Conservation (phyloP, 148 eudicot genomes). For the Rhododendron ovatum region DNA sequence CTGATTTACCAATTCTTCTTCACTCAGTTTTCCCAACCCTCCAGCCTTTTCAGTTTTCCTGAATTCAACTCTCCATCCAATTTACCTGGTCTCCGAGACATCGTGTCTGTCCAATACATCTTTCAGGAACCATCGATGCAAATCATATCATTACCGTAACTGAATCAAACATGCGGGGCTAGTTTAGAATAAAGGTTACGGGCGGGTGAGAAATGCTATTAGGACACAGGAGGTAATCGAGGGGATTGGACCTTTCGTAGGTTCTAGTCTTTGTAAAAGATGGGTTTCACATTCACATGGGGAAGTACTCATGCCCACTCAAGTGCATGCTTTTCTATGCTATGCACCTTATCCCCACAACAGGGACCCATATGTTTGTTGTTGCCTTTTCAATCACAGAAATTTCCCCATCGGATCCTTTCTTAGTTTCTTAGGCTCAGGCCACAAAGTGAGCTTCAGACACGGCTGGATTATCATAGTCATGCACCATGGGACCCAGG, state of each 20-base stretch:
- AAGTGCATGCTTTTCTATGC: slow-evolving; percentile 8
- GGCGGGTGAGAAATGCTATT: background rate
- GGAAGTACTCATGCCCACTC: slow-evolving; percentile 24
- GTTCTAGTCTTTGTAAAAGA: background rate
- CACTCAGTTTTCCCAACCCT: background rate
- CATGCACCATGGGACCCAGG: slow-evolving; percentile 6
- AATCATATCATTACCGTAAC: background rate
- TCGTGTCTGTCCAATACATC: background rate
- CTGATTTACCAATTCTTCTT: background rate
- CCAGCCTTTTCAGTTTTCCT: background rate
- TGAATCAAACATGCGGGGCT: background rate
- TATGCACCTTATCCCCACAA: background rate
- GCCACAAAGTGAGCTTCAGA: background rate
- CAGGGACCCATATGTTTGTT: slow-evolving; percentile 15
- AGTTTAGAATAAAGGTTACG: background rate
- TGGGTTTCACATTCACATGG: slow-evolving; percentile 20
- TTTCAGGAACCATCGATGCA: background rate
- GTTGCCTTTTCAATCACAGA: background rate
- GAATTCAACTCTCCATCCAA: background rate
- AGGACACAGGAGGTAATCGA: background rate
- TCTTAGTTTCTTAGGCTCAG: background rate
- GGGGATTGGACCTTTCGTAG: background rate
- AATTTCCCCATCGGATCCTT: background rate
- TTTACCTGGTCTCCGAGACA: background rate
- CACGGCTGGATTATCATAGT: background rate